Percentiles rank a stretch among this genome's conserved stretches.
Evolutionary conservation across 805 yeast genomes (phyloP).

Genomic region (Teunomyces funiuensis): DNA sequence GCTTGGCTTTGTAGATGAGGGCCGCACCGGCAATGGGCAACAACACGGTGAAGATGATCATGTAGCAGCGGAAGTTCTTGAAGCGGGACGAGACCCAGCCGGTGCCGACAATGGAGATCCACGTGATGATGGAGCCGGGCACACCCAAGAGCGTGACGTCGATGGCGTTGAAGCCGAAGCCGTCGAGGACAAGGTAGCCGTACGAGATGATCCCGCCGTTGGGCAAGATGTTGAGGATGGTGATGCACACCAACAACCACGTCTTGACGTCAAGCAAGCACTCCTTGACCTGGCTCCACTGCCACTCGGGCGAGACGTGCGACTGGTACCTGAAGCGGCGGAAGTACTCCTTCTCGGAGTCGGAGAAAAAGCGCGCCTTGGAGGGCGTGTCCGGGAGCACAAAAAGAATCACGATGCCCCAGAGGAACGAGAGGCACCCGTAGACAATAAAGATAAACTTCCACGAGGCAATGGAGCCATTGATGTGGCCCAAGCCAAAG

Average conservation of each 20-base stretch:
- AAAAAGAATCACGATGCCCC: slow-evolving; percentile 10
- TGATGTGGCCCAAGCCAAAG: slow-evolving; percentile 11
- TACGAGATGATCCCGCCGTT: slow-evolving; percentile 8
- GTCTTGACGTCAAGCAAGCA: slow-evolving; percentile 17
- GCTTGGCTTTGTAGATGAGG: slow-evolving; percentile 9
- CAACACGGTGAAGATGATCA: slow-evolving; percentile 11
- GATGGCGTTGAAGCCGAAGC: slow-evolving; percentile 10
- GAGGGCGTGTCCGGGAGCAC: slow-evolving; percentile 11
- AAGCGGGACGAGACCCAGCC: slow-evolving; percentile 7
- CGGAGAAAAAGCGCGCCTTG: slow-evolving; percentile 8
- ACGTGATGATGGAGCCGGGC: slow-evolving; percentile 9
- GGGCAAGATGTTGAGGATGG: slow-evolving; percentile 7
- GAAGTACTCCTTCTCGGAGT: slow-evolving; percentile 14
- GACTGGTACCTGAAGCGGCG: slow-evolving; percentile 14
- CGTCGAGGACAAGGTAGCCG: slow-evolving; percentile 6
- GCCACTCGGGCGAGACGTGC: slow-evolving; percentile 15
- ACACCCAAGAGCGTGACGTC: slow-evolving; percentile 9
- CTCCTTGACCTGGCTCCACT: slow-evolving; percentile 20
- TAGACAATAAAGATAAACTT: slow-evolving; percentile 9
- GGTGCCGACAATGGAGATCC: slow-evolving; percentile 9
- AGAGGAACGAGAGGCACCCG: slow-evolving; percentile 7
- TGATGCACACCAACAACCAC: slow-evolving; percentile 7
- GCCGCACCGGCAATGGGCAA: slow-evolving; percentile 27
- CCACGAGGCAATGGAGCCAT: slow-evolving; percentile 8
- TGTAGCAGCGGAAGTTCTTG: slow-evolving; percentile 7